A percentile compares a stretch with the other conserved stretches of the same genome.
phyloP scores from a whole-genome alignment of 1,284 basidiomycete species.

The Gymnopus androsaceus region DNA sequence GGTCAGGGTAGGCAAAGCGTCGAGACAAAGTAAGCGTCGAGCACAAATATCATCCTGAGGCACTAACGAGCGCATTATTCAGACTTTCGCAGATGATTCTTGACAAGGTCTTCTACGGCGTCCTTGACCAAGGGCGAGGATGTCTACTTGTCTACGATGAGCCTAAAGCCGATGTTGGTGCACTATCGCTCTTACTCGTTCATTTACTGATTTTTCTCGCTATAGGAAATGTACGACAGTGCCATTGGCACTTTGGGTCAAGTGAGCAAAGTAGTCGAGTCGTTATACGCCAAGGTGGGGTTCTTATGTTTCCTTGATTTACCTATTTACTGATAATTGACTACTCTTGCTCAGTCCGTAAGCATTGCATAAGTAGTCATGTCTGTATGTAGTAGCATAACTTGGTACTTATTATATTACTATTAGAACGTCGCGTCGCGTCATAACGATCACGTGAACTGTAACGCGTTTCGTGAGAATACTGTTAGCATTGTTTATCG shows the following conservation, averaged over 20 bases:
- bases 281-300: constrained; percentile 87
- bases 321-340: constrained; percentile 3
- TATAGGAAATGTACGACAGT: constrained; percentile 81
- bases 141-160: constrained; percentile 91
- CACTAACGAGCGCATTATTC: background rate
- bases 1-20: constrained; percentile 91
- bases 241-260: constrained; percentile 89
- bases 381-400: background rate
- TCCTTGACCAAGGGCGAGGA: constrained; percentile 92
- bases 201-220: background rate
- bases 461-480: background rate
- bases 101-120: constrained; percentile 92
- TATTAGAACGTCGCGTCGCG: constrained; percentile 6
- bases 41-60: background rate
- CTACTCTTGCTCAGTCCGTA: constrained; percentile 40
- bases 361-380: constrained; percentile 41
- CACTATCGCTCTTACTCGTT: background rate
- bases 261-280: constrained; percentile 89
- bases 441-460: background rate
- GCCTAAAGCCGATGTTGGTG: constrained; percentile 77
- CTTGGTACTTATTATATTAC: background rate
- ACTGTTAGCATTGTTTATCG: background rate
- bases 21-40: constrained; percentile 83
- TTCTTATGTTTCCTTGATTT: constrained; percentile 2
- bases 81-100: constrained; percentile 98